Percentiles rank a stretch among this genome's conserved stretches.
phyloP scores from a whole-genome alignment of 2,329 filamentous ascomycete genomes.

The Podosphaera fusca region DNA sequence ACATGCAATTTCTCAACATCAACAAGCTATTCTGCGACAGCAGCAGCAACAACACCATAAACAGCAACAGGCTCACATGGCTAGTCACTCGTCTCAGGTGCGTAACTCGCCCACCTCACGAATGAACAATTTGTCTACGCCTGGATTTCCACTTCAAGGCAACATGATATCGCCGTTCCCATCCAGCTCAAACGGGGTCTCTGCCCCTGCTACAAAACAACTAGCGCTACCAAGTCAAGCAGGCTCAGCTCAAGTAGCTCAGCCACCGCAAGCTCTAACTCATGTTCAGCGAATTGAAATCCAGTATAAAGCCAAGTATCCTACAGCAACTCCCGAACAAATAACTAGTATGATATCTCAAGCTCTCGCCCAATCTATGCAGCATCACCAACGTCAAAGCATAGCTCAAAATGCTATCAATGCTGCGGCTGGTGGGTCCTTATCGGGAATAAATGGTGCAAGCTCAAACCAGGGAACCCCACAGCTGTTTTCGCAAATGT shows the following conservation, averaged over 20 bases:
- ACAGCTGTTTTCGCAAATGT: constrained; percentile 28
- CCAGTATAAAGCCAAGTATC: constrained; percentile 11
- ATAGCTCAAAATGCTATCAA: constrained; percentile 27
- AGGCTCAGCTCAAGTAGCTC: constrained; percentile 13
- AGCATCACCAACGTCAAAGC: constrained; percentile 19
- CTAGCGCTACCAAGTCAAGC: constrained; percentile 8
- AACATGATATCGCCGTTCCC: constrained; percentile 29
- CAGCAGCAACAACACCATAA: constrained; percentile 11
- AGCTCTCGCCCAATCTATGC: constrained; percentile 9
- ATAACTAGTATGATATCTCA: constrained; percentile 28
- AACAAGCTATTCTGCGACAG: constrained; percentile 12
- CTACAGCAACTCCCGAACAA: constrained; percentile 25
- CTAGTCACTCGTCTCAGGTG: constrained; percentile 11
- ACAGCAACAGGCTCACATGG: constrained; percentile 2
- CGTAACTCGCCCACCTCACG: constrained; percentile 21
- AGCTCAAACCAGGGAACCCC: constrained; percentile 16
- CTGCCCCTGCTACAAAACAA: constrained; percentile 16
- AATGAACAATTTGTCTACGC: constrained; percentile 13
- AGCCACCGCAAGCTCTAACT: constrained; percentile 4
- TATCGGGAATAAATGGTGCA: constrained; percentile 8
- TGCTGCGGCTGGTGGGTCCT: constrained; percentile 21
- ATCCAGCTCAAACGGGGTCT: constrained; percentile 23
- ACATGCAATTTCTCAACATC: constrained; percentile 40
- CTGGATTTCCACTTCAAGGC: constrained; percentile 16
- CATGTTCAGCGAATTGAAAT: constrained; percentile 8